Conservation (phyloP, 495 filamentous ascomycete species). For the Corynascus novoguineensis region DNA sequence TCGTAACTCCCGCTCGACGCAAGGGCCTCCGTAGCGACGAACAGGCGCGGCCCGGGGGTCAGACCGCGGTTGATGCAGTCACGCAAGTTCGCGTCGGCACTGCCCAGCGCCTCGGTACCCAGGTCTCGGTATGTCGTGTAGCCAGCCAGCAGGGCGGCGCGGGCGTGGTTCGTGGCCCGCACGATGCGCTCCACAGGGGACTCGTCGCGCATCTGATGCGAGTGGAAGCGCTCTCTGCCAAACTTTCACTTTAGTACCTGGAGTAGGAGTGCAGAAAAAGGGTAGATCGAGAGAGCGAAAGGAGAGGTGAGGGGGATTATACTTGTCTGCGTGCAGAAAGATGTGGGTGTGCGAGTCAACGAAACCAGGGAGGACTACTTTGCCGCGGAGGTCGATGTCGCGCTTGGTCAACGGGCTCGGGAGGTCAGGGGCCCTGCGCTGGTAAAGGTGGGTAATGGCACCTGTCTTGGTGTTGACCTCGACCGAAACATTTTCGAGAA, state of each 20-base stretch:
- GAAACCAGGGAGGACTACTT: conserved; percentile 45
- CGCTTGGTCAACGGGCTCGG: not conserved
- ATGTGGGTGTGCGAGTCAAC: conserved; percentile 53
- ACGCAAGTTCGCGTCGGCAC: conserved; percentile 40
- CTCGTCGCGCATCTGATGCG: conserved; percentile 48
- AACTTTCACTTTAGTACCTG: too few relatives aligned
- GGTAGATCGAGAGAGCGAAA: not conserved
- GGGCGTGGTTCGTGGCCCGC: conserved; percentile 47
- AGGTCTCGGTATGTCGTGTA: conserved; percentile 54
- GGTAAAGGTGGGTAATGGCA: conserved; percentile 35
- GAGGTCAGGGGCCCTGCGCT: conserved; percentile 21
- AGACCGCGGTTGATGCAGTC: conserved; percentile 48
- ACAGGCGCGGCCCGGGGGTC: conserved; percentile 47
- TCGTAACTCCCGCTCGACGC: conserved; percentile 47
- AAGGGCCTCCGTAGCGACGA: conserved; percentile 47
- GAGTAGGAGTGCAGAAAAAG: not conserved
- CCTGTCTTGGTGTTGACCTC: conserved; percentile 34
- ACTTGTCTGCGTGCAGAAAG: conserved; percentile 46
- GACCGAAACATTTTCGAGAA: conserved; percentile 39
- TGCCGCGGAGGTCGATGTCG: conserved; percentile 44
- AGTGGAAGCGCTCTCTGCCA: conserved; percentile 33
- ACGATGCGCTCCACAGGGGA: conserved; percentile 45
- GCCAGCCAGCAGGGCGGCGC: conserved; percentile 46
- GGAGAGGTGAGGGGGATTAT: not conserved
- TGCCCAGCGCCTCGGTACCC: conserved; percentile 44